These are phyloP conservation scores for Peniophora sp. DNA, from an alignment of 1,284 basidiomycete species.

Conservation along the genomic window DNA sequence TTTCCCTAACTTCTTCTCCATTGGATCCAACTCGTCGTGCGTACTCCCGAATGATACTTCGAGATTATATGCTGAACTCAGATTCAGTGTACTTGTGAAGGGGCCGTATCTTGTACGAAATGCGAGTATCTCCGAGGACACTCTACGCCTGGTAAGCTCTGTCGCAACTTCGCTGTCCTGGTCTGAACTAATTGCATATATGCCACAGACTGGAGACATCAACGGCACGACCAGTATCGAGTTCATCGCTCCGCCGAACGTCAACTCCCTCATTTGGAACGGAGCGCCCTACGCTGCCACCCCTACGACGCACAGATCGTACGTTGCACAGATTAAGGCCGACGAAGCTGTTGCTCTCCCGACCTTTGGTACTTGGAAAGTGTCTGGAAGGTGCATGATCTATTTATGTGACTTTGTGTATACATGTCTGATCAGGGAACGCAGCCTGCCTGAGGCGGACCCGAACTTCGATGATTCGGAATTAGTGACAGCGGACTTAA, in stretches of 20 bases:
- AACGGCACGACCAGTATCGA: slow-evolving; percentile 38
- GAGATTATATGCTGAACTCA: neutral
- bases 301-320: slow-evolving; percentile 23
- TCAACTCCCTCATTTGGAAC: slow-evolving; percentile 38
- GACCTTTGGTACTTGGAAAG: slow-evolving; percentile 34
- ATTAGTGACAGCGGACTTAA: slow-evolving; percentile 32
- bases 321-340: slow-evolving; percentile 18
- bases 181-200: neutral
- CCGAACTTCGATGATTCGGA: slow-evolving; percentile 36
- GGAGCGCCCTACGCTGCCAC: slow-evolving; percentile 17
- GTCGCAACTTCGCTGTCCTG: neutral
- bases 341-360: slow-evolving; percentile 23
- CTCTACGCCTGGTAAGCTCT: slow-evolving; percentile 25
- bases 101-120: slow-evolving; percentile 44
- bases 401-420: too few relatives aligned
- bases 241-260: slow-evolving; percentile 30
- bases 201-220: slow-evolving; percentile 34
- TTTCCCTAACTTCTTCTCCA: slow-evolving; percentile 36
- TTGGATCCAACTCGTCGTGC: slow-evolving; percentile 39
- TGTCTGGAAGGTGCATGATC: slow-evolving; percentile 31
- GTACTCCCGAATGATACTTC: neutral
- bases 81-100: slow-evolving; percentile 34
- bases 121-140: slow-evolving; percentile 27
- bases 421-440: too few relatives aligned
- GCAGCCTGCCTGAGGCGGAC: slow-evolving; percentile 38